Base-by-base conservation (phyloP, 2,329 filamentous ascomycete species). In the Pseudofabraea citricarpa region DNA sequence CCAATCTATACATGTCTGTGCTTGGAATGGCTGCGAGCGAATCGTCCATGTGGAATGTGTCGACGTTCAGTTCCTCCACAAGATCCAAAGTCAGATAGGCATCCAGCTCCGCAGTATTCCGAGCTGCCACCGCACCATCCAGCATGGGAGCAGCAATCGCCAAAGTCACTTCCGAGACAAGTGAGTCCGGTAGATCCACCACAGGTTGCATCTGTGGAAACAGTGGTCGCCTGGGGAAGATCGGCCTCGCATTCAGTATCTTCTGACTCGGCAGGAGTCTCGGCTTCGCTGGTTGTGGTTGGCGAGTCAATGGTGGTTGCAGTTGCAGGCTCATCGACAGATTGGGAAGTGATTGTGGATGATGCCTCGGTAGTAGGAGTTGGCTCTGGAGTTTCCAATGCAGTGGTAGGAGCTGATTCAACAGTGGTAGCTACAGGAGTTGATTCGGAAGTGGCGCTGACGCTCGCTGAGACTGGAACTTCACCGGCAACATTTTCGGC, bases 121-220 rank as follows among this genome's bases (percentile, higher is more conserved):
- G 53, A 56, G 48, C 60, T 62, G 32, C 53, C 57, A 5, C 65
- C 65, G 43, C 71, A 74, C 53, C 58, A 62, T 37, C 65, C 57
- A 48, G 57, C 56, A 43, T 54, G 57, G 13, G 66, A 70, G 58
- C 70, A 74, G 59, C 71, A 72, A 44, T 65, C 53, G 2, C 69
- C 69, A 43, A 64, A 70, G 8, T 49, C 38, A 46, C 64, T 68
- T n/a, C 67, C 68, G 27, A 58, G 50, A 48, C 70, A 72, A 20
- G 67, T 71, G 47, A 63, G 63, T 15, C 63, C 64, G 15, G 57
- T 60, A 18, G 59, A 50, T 35, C 63, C 67, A 18, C 67, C 70
- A 41, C 70, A 72, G 15, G 56, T 59, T 13, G 66, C 68, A 38
- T 71, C 35, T 6, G 15, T 20, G 5, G 35, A 37, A 21, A 37